phyloP scores from a whole-genome alignment of 164 flowering plant genomes.

The Piper betle region DNA sequence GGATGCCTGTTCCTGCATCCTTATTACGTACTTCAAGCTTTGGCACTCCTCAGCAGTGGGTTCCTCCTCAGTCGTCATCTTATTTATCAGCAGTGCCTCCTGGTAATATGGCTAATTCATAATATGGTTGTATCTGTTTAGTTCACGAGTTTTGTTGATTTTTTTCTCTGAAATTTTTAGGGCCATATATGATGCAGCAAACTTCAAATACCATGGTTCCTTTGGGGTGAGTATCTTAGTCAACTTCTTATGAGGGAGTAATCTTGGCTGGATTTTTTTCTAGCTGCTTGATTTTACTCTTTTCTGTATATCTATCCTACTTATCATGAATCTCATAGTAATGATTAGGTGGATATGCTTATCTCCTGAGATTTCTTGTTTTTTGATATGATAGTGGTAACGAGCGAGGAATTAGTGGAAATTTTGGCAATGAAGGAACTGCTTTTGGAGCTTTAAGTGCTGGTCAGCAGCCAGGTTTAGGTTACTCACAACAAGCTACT shows the following conservation, averaged over 20 bases:
- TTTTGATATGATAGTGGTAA: slow-evolving; percentile 7
- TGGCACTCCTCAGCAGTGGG: slow-evolving; percentile 23
- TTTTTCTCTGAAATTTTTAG: slow-evolving; percentile 8
- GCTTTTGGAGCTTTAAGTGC: slow-evolving; percentile 4
- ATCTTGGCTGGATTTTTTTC: neutral
- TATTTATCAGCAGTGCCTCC: slow-evolving; percentile 25
- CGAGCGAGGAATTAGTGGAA: slow-evolving; percentile 11
- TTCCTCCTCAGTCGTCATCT: slow-evolving; percentile 28
- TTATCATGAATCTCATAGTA: neutral
- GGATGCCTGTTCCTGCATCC: slow-evolving; percentile 18
- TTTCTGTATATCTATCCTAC: too few species aligned
- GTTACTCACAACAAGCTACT: slow-evolving; percentile 14
- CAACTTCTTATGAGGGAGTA: neutral
- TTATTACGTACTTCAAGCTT: slow-evolving; percentile 24
- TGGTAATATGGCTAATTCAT: slow-evolving; percentile 15
- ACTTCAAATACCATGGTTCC: slow-evolving; percentile 7
- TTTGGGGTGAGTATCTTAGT: slow-evolving; percentile 10
- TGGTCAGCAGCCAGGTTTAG: slow-evolving; percentile 5
- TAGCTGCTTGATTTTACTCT: neutral
- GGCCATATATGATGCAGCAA: slow-evolving; percentile 23
- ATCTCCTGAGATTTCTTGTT: neutral
- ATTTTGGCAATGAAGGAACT: slow-evolving; percentile 12
- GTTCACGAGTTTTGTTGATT: neutral
- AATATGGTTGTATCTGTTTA: neutral
- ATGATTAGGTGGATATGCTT: too few species aligned